Base-by-base conservation (phyloP, 495 filamentous ascomycete species). In the Talaromyces ruber region DNA sequence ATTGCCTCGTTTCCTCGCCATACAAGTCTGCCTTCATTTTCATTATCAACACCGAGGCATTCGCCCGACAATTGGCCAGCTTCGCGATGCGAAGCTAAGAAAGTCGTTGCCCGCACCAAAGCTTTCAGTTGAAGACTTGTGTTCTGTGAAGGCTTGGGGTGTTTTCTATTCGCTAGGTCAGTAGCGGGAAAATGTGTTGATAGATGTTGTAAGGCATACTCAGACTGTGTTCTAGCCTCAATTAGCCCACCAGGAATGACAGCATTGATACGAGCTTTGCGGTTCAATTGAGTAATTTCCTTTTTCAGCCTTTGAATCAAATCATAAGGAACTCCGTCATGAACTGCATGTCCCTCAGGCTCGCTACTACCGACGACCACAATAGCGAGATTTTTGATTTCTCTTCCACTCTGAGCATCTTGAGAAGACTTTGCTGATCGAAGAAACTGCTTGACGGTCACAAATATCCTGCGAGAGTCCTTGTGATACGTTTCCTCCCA, bases 371-470 rank as follows among this genome's bases (percentile, higher is more conserved):
- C 82, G 0, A 79, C 82, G n/a, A 86, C 70, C 5, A 84, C 82
- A 56, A 84, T 80, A 4, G 81, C 75, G 0, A 82, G 72, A 55
- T 81, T 83, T 4, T 73, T 69, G 4, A 84, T 58, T 66, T 81
- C 75, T n/a, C 62, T 64, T 4, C 68, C 71, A 0, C 63, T 64
- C 6, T 66, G 58, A 18, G 67, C 62, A 21, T 67, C 63, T 64
- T 83, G 80, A 21, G 62, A 54, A 3, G 66, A 53, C 9, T 72
- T 66, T 2, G 79, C 77, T 3, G 69, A 58, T 22, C 70, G 72
- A 8, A 86, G 72, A 70, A 84, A 84, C 60, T 82, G 77, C 62
- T 86, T 86, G 64, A 84, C 81, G 25, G 80, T 80, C 0, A 86
- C 72, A 64, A 83, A 85, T 6, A 81, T 82, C 6, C 80, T 81